These are phyloP conservation scores for Fusarium citri DNA, from an alignment of 2,329 filamentous ascomycete species.

Conservation along the genomic window DNA sequence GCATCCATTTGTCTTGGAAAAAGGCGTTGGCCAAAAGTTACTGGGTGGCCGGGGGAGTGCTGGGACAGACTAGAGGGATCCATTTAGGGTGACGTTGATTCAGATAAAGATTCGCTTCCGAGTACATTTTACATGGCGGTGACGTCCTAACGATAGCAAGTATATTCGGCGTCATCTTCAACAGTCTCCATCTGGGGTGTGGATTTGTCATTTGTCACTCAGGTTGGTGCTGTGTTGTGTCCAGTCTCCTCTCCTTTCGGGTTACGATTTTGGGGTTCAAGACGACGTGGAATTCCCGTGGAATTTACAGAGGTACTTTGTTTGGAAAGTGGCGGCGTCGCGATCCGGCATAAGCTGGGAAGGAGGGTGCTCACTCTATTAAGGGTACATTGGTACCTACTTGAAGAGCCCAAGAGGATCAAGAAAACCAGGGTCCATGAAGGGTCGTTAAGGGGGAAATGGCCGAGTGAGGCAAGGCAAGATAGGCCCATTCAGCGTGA, in stretches of 20 bases:
- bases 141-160: conserved; percentile 10
- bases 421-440: conserved; percentile 33
- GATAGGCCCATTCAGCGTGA: not conserved
- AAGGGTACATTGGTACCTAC: not conserved
- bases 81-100: conserved; percentile 37
- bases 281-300: conserved; percentile 36
- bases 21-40: conserved; percentile 36
- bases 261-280: conserved; percentile 35
- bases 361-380: not conserved
- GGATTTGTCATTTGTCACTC: conserved; percentile 31
- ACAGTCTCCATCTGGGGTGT: conserved; percentile 29
- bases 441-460: conserved; percentile 21
- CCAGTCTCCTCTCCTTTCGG: conserved; percentile 13
- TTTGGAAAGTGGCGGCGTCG: conserved; percentile 28
- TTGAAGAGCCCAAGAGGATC: not conserved
- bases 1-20: conserved; percentile 35
- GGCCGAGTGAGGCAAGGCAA: conserved; percentile 22
- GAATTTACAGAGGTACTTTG: conserved; percentile 18
- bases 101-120: conserved; percentile 21
- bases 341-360: conserved; percentile 19
- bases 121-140: conserved; percentile 30
- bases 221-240: conserved; percentile 5
- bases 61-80: conserved; percentile 27
- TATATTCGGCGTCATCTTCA: conserved; percentile 34
- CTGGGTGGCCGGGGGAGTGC: conserved; percentile 28